Conservation (phyloP, 179 eudicot genomes). For the Beta lomatogona region DNA sequence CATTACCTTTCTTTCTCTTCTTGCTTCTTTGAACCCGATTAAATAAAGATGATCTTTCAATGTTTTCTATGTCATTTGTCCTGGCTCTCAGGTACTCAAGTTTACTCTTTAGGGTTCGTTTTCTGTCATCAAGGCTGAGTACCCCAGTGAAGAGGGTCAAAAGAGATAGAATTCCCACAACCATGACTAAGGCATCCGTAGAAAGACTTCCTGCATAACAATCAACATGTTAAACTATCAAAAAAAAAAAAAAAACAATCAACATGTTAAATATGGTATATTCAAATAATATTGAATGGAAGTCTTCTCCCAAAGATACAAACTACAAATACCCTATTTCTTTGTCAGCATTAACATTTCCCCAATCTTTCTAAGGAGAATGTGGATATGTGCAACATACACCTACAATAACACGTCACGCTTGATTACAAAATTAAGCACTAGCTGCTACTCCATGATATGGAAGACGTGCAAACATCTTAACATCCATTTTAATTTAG, state of each 20-base stretch:
- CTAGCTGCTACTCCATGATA: too few species aligned
- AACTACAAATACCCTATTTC: too few species aligned
- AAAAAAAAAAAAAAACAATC: too few species aligned
- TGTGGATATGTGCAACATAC: not conserved
- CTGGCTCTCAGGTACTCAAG: not conserved
- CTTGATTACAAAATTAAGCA: too few species aligned
- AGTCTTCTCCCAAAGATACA: not conserved
- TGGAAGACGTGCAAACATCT: too few species aligned
- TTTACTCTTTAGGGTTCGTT: not conserved
- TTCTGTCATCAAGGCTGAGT: not conserved
- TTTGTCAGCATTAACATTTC: too few species aligned
- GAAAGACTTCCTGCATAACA: conserved; percentile 8
- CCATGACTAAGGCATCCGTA: not conserved
- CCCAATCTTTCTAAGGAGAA: not conserved
- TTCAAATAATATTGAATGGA: not conserved
- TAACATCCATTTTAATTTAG: too few species aligned
- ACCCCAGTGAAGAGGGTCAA: not conserved
- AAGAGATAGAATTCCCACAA: not conserved
- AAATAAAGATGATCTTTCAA: not conserved
- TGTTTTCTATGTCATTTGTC: not conserved
- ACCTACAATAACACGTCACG: not conserved
- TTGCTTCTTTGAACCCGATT: not conserved
- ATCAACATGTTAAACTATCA: not conserved
- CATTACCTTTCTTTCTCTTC: not conserved
- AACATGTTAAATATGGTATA: not conserved